phyloP scores from a whole-genome alignment of 2,329 filamentous ascomycete genomes.

The Domatiomyces globalis region DNA sequence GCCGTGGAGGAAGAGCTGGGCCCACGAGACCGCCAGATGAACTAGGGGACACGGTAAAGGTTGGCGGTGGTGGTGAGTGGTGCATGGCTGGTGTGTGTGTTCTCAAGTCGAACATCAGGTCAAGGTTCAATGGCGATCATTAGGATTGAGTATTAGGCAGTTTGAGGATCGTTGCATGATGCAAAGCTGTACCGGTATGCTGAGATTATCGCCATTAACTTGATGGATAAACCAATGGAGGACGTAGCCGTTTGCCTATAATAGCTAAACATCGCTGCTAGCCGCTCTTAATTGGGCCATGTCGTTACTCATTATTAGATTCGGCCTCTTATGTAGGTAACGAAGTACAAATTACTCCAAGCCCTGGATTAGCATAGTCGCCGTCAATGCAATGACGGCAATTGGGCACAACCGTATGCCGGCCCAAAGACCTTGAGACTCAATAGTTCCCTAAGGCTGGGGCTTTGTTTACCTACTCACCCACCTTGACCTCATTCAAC shows the following conservation, averaged over 20 bases:
- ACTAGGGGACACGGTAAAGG: background rate
- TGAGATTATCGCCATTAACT: background rate
- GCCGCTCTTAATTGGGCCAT: too few relatives aligned
- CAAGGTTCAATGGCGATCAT: background rate
- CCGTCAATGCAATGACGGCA: background rate
- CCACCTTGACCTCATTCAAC: conserved; percentile 9
- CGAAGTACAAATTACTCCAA: background rate
- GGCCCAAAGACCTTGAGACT: background rate
- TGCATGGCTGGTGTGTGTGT: background rate
- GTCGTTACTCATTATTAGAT: too few relatives aligned
- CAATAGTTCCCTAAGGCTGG: conserved; percentile 7
- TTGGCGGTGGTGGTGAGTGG: background rate
- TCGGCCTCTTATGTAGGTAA: background rate
- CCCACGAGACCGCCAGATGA: background rate
- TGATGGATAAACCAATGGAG: too few relatives aligned
- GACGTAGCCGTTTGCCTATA: too few relatives aligned
- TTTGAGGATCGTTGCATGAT: background rate
- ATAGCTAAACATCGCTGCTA: too few relatives aligned
- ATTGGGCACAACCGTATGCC: background rate
- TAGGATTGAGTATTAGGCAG: background rate
- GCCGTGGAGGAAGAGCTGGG: background rate
- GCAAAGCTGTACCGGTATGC: background rate
- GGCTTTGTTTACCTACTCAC: conserved; percentile 3
- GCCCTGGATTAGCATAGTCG: too few relatives aligned
- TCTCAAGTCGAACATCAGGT: background rate